Evolutionary conservation across 352 stramenopile species (phyloP).

Genomic region (Phytopythium montanum): DNA sequence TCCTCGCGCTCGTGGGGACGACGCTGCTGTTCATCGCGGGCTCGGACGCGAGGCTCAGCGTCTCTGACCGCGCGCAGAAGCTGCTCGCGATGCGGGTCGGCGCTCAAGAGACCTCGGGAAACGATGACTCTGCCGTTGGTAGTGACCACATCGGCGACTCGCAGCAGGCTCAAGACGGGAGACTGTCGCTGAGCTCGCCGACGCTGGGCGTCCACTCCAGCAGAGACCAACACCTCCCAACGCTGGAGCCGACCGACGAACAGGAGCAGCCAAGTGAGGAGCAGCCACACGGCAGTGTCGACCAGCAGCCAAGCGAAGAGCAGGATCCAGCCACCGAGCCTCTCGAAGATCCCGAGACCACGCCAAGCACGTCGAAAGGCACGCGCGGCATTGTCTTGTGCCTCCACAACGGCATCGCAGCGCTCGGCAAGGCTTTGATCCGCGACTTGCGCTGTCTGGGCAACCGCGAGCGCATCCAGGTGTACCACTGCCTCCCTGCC

Average conservation of each 20-base stretch:
- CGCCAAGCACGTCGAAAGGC: background rate
- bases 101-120: background rate
- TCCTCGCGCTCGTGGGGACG: background rate
- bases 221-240: too few species aligned
- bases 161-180: background rate
- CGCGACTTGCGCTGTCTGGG: slow-evolving; percentile 44
- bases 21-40: background rate
- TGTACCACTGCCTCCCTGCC: slow-evolving; percentile 44
- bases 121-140: background rate
- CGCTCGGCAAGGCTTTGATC: slow-evolving; percentile 45
- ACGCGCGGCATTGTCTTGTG: slow-evolving; percentile 30
- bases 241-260: too few species aligned
- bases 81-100: background rate
- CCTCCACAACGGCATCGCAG: slow-evolving; percentile 34
- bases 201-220: too few species aligned
- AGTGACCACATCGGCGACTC: background rate
- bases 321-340: background rate
- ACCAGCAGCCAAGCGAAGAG: background rate
- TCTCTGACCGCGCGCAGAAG: background rate
- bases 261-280: background rate
- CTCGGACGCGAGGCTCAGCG: background rate
- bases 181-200: too few species aligned
- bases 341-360: background rate
- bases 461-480: slow-evolving; percentile 45
- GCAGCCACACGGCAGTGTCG: too few species aligned